Conservation (phyloP, 2,329 filamentous ascomycete genomes). For the Botrytis medusae region DNA sequence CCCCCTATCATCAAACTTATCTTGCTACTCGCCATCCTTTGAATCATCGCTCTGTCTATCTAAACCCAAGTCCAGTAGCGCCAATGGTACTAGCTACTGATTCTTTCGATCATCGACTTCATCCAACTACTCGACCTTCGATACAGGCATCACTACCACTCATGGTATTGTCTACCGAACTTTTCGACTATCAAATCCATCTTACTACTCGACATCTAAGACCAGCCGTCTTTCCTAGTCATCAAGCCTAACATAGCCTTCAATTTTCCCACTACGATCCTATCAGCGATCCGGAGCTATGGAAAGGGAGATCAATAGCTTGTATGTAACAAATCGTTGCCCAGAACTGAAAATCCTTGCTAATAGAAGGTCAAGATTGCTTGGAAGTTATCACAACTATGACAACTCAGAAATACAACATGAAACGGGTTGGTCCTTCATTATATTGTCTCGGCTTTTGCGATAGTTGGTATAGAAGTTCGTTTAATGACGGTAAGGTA, state of each 20-base stretch:
- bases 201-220: neutral
- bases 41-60: neutral
- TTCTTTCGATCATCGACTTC: neutral
- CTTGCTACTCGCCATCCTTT: neutral
- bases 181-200: neutral
- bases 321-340: neutral
- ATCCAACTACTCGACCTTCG: neutral
- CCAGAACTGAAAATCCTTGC: neutral
- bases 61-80: neutral
- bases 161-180: neutral
- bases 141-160: neutral
- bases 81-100: neutral
- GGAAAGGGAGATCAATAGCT: neutral
- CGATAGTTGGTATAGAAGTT: neutral
- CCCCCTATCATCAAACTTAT: neutral
- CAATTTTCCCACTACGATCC: neutral
- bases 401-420: neutral
- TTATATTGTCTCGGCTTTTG: neutral
- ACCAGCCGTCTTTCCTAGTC: neutral
- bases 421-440: neutral
- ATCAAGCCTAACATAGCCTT: neutral
- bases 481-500: too few species aligned
- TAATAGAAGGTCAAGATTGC: neutral
- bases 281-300: neutral
- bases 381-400: neutral